Evolutionary conservation across 306 rosid genomes (phyloP), one percentile per base, ranked within the genome.

Genomic region (Begonia fuchsioides): DNA sequence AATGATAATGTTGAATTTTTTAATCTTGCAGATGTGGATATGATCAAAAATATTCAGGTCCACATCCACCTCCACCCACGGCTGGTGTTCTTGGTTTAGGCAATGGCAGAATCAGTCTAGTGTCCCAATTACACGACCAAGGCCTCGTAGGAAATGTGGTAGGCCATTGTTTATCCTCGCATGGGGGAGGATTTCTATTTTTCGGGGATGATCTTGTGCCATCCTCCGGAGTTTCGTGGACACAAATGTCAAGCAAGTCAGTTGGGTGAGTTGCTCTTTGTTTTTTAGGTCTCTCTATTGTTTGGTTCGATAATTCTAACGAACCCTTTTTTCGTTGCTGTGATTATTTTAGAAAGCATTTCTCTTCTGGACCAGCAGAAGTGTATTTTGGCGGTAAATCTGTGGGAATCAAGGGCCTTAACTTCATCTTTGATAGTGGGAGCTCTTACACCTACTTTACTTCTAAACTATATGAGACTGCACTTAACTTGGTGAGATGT

Each of bases 21-120:
- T 2, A 26, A 26, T 26, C 35, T 48, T 54, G 10, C 68, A 88
- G 96, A 56, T 83, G 96, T 57, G 95, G 95, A 49, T 72, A 69
- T 67, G 75, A 88, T 67, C 94, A 73, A 50, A 12, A 12, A 13
- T n/a, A 50, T 59, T 1, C 39, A 2, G 67, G 64, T 44, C n/a
- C 61, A 35, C 72, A 46, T 47, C 11, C 67, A 0, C 60, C 75
- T 26, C 80, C 79, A 32, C 15, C 76, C 6, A 69, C 77, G 3
- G 72, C 70, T 1, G 95, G 96, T 39, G 83, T 88, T n/a, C 70
- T 88, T 13, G 96, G 96, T 43, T 88, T 88, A 17, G 93, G 93
- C 12, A 56, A 38, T 32, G 86, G 90, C 39, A 72, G 58, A 59
- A 51, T 65, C 50, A 54, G 86, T 60, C 45, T 88, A 40, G 14